Evolutionary conservation across 768 basidiomycete genomes (phyloP).

Genomic region (Hortiboletus campestris): DNA sequence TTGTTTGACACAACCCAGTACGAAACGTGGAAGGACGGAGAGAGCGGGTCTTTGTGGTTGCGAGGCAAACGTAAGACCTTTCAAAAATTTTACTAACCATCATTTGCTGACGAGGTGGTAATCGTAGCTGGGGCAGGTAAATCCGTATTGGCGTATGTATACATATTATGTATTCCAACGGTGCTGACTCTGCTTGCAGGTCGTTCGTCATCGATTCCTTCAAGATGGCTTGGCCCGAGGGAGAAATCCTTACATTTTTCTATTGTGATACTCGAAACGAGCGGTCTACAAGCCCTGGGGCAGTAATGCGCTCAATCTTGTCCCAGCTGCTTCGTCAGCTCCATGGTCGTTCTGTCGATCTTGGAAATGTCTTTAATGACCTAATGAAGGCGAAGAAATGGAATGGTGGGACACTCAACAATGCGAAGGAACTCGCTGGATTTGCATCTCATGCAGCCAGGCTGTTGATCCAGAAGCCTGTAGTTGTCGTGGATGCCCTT

Average conservation of each 20-base stretch:
- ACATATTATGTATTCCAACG: background rate
- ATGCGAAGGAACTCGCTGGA: background rate
- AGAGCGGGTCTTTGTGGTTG: background rate
- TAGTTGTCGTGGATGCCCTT: background rate
- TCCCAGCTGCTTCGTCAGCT: background rate
- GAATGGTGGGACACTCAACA: background rate
- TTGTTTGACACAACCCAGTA: background rate
- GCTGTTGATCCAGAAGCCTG: background rate
- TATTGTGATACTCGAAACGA: background rate
- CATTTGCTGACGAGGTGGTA: background rate
- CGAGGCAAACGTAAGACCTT: background rate
- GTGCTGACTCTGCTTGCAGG: background rate
- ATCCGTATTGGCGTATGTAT: slow-evolving; percentile 1
- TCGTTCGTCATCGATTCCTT: background rate
- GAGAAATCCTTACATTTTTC: background rate
- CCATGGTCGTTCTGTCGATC: background rate
- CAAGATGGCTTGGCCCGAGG: background rate
- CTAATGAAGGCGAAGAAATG: background rate
- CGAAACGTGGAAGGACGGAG: background rate
- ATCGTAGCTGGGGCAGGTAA: background rate
- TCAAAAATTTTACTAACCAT: no score
- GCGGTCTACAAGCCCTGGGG: background rate
- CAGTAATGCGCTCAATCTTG: background rate
- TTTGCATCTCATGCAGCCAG: background rate
- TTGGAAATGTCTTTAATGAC: background rate